phyloP scores from a whole-genome alignment of 768 basidiomycete genomes.

The Fomitopsis serialis region DNA sequence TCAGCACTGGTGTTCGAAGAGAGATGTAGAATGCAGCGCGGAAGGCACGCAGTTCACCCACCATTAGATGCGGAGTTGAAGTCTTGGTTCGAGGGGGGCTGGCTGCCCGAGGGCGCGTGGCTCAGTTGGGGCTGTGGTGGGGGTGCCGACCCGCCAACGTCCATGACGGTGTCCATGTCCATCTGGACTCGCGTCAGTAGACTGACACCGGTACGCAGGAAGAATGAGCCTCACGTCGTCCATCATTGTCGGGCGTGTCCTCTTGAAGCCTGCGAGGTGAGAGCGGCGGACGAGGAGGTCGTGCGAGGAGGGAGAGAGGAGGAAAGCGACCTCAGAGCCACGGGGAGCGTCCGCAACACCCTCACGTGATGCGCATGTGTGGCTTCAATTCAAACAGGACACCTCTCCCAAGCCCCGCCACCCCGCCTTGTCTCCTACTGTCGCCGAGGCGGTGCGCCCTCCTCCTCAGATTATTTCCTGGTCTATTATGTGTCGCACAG shows the following conservation, averaged over 20 bases:
- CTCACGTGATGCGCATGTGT: conserved; percentile 9
- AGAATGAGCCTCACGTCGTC: conserved; percentile 6
- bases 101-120: conserved; percentile 4
- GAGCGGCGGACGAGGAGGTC: not conserved
- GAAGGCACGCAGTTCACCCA: conserved; percentile 11
- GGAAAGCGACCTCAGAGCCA: not conserved
- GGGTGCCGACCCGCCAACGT: conserved; percentile 3
- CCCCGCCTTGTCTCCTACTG: no score
- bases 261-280: not conserved
- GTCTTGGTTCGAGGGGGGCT: not conserved
- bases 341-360: not conserved
- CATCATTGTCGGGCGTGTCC: conserved; percentile 1
- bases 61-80: not conserved
- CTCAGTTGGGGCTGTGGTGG: conserved; percentile 4
- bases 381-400: not conserved
- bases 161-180: conserved; percentile 19
- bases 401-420: no score
- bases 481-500: no score
- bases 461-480: no score
- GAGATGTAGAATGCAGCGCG: conserved; percentile 10
- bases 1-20: conserved; percentile 13
- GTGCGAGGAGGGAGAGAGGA: not conserved
- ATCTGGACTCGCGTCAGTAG: conserved; percentile 14
- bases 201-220: not conserved
- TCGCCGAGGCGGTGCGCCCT: no score